Base-by-base conservation (phyloP, 805 yeast species). In the Nakazawaea ambrosiae region DNA sequence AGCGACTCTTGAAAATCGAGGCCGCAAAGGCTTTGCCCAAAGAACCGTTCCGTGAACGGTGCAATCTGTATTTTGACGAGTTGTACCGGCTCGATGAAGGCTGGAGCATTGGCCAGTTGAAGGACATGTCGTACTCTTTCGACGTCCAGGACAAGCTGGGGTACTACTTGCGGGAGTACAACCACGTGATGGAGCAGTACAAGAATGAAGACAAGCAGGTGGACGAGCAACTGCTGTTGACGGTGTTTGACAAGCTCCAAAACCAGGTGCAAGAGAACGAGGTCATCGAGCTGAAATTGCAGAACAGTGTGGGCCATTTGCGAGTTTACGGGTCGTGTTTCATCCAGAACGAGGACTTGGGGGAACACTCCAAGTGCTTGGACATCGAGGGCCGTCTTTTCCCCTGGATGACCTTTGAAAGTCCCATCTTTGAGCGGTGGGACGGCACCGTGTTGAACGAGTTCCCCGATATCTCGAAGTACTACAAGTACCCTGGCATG, bases 321-420 rank as follows among this genome's bases (percentile, higher is more conserved):
- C 54, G 73, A 45, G 63, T 67, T 15, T 70, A 63, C 49, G 68
- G 68, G 37, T 58, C 61, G 36, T 70, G 76, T 45, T 70, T 53
- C 44, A 44, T 68, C 36, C 18, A 38, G 22, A 22, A 38, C 29
- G 37, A 33, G 19, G 28, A 33, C 11, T 20, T 29, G 9, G 16
- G 16, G 15, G 29, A 33, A 15, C 38, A 39, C 20, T 27, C 36
- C 11, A 16, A 29, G 17, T 61, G 67, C 40, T 45, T 47, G 23
- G 58, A 58, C 27, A 46, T 61, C 15, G 73, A 68, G 46, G 41
- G 53, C 20, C 52, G 63, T 43, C 43, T 68, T 4, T 67, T 65
- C 50, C 66, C 62, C 24, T 68, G 65, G 60, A 46, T 68, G 33
- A 57, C 71, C 1, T 51, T 55, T 38, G 45, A 59, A 33, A 55